Conservation (phyloP, 148 eudicot species). For the Suaeda aralocaspica region DNA sequence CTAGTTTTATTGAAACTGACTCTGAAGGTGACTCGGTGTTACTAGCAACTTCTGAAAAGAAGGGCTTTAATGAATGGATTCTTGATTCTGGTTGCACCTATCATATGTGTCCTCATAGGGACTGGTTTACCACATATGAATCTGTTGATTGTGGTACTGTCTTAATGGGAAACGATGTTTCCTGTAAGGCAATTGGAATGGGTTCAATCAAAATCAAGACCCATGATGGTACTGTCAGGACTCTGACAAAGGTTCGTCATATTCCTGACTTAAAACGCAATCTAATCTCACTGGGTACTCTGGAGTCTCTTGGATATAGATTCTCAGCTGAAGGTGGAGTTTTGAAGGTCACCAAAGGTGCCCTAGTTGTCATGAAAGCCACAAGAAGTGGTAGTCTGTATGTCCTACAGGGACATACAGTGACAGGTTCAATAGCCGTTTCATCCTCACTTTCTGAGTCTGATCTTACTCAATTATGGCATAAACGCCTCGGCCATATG, state of each 20-base stretch:
- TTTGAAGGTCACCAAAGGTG: background rate
- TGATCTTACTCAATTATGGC: background rate
- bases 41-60: background rate
- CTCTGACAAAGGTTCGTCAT: conserved; percentile 13
- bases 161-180: conserved; percentile 13
- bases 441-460: background rate
- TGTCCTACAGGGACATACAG: background rate
- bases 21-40: background rate
- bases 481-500: conserved; percentile 15
- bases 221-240: conserved; percentile 8
- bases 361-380: background rate
- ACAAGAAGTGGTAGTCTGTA: background rate
- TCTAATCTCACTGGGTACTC: conserved; percentile 22
- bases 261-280: conserved; percentile 19
- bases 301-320: conserved; percentile 4
- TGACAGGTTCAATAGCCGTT: background rate
- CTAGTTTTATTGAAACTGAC: background rate
- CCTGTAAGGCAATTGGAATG: conserved; percentile 11
- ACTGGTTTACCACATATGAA: conserved; percentile 19
- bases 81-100: conserved; percentile 13
- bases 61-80: conserved; percentile 9
- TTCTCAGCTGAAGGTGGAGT: conserved; percentile 14
- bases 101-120: conserved; percentile 24
- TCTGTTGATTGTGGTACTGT: conserved; percentile 10
- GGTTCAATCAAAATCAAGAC: conserved; percentile 10